Base-by-base conservation (phyloP, 345 rosid species). In the Syzygium aqueum region DNA sequence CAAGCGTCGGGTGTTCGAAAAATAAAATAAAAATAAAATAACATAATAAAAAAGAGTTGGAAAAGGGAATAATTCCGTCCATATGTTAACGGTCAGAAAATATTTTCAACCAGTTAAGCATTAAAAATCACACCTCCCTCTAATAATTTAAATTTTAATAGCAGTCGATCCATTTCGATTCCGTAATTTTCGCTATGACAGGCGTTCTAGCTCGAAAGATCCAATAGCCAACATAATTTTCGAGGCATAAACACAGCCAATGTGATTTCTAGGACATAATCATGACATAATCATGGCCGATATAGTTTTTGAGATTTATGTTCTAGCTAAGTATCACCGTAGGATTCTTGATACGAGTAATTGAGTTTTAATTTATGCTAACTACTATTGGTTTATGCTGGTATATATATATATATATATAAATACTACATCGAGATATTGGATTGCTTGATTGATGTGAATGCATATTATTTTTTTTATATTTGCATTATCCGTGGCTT, bases 241-340 rank as follows among this genome's bases (percentile, higher is more conserved):
- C 46, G 46, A 43, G 46, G 7, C 46, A 43, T 43, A 43, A 43
- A 43, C 46, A 43, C 6, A 43, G 46, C 13, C 0, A 0, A 27
- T 61, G 19, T 61, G 33, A n/a, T 61, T n/a, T 61, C n/a, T 0
- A 2, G 0, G 10, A n/a, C 19, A 61, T 2, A 61, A 61, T n/a
- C 4, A 6, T 13, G 10, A n/a, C 19, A 61, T 2, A 61, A 61
- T n/a, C 4, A 6, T 13, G 3, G 2, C 0, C 4, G 13, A 14
- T 14, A 61, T n/a, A n/a, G 10, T 61, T 61, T n/a, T 61, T 19
- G 7, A 61, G 4, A 52, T 15, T 14, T 15, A 52, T 15, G 6
- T 52, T 15, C 17, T 52, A 15, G 17, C 53, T 16, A 52, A 52
- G 17, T 52, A 15, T 52, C 17, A 14, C 15, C 19, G 19, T 52